Conservation (phyloP, 2,329 filamentous ascomycete species). For the Ramularia endophylla region DNA sequence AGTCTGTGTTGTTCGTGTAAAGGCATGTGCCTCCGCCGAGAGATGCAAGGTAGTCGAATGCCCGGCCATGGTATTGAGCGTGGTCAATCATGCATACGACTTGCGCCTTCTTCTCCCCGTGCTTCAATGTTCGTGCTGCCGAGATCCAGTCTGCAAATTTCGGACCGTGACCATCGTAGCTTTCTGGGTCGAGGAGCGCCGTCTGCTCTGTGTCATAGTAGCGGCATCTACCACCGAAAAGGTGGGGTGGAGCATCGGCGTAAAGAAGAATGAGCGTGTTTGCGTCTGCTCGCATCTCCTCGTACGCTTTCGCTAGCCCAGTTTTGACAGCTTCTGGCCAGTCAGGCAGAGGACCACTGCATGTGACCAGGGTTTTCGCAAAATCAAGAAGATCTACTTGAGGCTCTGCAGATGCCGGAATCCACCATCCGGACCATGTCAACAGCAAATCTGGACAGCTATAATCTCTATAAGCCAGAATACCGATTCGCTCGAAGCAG, state of each 20-base stretch:
- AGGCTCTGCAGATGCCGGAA: too few species aligned
- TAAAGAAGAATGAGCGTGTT: constrained; percentile 10
- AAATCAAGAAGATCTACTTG: too few species aligned
- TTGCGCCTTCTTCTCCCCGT: constrained; percentile 9
- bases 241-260: constrained; percentile 12
- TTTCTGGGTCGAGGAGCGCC: constrained; percentile 4
- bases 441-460: too few species aligned
- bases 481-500: too few species aligned
- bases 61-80: background rate
- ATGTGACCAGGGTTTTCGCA: too few species aligned
- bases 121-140: constrained; percentile 4
- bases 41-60: constrained; percentile 6
- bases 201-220: constrained; percentile 6
- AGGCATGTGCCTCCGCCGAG: constrained; percentile 8
- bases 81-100: constrained; percentile 8
- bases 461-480: too few species aligned
- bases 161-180: constrained; percentile 8
- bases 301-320: constrained; percentile 11
- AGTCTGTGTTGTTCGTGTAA: constrained; percentile 1
- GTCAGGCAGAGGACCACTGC: too few species aligned
- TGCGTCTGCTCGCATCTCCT: constrained; percentile 10
- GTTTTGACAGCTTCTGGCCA: constrained; percentile 14
- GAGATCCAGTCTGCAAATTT: constrained; percentile 11
- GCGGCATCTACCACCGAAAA: too few species aligned
- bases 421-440: too few species aligned